Base-by-base conservation (phyloP, 78 protist species). In the Emiliania huxleyi region DNA sequence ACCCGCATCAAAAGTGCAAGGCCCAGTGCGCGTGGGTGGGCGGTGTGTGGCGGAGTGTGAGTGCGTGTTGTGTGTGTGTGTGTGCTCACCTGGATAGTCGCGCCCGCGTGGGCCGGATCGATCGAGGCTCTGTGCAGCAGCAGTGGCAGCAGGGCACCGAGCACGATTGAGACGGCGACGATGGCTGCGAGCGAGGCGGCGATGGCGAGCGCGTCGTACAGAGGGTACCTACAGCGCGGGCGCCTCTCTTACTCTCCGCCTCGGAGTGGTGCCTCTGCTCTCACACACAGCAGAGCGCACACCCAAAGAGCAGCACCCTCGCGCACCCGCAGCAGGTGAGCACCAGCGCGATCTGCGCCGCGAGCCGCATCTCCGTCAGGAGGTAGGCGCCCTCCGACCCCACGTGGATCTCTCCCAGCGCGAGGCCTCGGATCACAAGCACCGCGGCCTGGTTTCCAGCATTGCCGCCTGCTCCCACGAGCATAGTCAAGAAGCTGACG, bases 401-500 rank as follows among this genome's bases (percentile, higher is more conserved):
- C 87, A 52, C 26, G 29, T 3, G 15, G 69, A 69, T 0, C 37
- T 75, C 92, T 15, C 90, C 93, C 22, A 84, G 0, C 56, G 45
- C 94, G 42, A 89, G 90, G 29, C 90, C 89, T 2, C 85, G 75
- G 40, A 92, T 90, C 19, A 69, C 95, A 0, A 1, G 91, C 40
- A 91, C 92, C 2, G 94, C 69, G 8, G 84, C 90, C 62, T 77
- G 85, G 48, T 91, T 94, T 22, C 94, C 93, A 2, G 94, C 93
- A 56, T 95, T 93, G 21, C 96, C 96, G 18, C 95, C 96, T 0
- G 95, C 93, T 40, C 95, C 95, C 2, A 95, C 91, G 38, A 94
- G 90, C 95, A 91, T 95, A n/a, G 96, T 94, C n/a, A 94, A 40
- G 37, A 92, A 94, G 55, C 69, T 15, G 0, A 90, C 71, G 56